These are phyloP conservation scores for Nannizziopsis barbatae DNA, from an alignment of 2,329 filamentous ascomycete species.

Conservation along the genomic window DNA sequence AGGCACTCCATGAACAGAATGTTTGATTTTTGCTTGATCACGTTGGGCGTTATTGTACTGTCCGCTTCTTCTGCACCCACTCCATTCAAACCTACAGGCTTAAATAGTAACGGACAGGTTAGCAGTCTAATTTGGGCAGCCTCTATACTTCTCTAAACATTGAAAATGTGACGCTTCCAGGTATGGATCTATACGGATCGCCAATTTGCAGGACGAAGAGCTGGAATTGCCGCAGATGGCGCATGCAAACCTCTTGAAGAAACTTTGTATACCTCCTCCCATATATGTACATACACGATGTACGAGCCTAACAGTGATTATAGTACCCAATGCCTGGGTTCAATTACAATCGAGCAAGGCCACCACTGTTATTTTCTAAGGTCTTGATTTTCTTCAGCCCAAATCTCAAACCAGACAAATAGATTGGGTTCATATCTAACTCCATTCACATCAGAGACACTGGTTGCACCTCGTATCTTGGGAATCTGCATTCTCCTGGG, in stretches of 20 bases:
- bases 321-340: background rate
- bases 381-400: background rate
- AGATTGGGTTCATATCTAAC: background rate
- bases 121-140: too few species aligned
- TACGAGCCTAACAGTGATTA: background rate
- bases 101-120: too few species aligned
- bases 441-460: background rate
- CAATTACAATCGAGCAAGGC: constrained; percentile 6
- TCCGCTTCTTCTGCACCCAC: too few species aligned
- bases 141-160: too few species aligned
- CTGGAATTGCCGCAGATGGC: background rate
- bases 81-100: too few species aligned
- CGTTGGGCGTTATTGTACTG: too few species aligned
- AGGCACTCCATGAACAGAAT: too few species aligned
- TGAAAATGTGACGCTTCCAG: background rate
- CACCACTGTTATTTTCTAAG: constrained; percentile 5
- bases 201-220: background rate
- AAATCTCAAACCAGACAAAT: background rate
- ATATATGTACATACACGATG: background rate
- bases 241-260: background rate
- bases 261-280: background rate
- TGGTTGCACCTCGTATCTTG: background rate
- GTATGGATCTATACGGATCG: constrained; percentile 1
- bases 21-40: too few species aligned
- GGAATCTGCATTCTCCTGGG: constrained; percentile 6